A percentile compares a stretch with the other conserved stretches of the same genome.
These are phyloP conservation scores for Lunasporangiospora selenospora DNA, from an alignment of 192 early-diverging fungal genomes.

Conservation along the genomic window DNA sequence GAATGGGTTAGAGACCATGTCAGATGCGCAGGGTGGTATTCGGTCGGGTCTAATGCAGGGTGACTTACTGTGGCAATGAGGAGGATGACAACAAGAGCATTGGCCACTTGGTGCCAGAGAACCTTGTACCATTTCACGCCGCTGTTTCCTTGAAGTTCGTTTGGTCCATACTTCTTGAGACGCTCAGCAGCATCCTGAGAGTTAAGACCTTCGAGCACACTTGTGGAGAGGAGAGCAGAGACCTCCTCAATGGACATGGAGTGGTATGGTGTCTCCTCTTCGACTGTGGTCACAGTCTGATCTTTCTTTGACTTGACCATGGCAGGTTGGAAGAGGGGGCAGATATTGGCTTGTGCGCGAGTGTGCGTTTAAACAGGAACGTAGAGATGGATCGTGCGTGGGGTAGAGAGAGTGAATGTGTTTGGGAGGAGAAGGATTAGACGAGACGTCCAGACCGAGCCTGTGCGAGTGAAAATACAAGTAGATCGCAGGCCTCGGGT, in stretches of 20 bases:
- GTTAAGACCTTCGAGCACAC: conserved; percentile 5
- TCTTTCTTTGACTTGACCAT: conserved; percentile 10
- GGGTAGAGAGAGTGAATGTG: neutral
- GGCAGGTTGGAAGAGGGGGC: too few species aligned
- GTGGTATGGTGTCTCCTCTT: conserved; percentile 10
- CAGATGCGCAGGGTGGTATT: conserved; percentile 71
- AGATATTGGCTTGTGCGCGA: too few species aligned
- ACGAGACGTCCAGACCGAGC: too few species aligned
- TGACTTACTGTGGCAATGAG: conserved; percentile 60
- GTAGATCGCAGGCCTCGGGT: too few species aligned
- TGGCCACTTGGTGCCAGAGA: conserved; percentile 67
- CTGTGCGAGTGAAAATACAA: too few species aligned
- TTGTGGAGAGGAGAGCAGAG: neutral
- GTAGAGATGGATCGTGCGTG: too few species aligned
- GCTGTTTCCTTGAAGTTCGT: conserved; percentile 71
- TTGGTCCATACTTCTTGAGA: conserved; percentile 49
- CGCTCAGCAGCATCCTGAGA: conserved; percentile 1
- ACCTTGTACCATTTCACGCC: conserved; percentile 67
- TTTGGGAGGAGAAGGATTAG: too few species aligned
- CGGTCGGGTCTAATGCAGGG: conserved; percentile 65
- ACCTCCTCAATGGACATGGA: conserved; percentile 2
- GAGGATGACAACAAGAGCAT: conserved; percentile 71
- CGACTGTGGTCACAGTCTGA: too few species aligned
- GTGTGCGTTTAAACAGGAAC: too few species aligned
- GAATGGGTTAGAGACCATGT: too few species aligned